phyloP scores from a whole-genome alignment of 148 eudicot genomes.

The Rhododendron williamsianum region DNA sequence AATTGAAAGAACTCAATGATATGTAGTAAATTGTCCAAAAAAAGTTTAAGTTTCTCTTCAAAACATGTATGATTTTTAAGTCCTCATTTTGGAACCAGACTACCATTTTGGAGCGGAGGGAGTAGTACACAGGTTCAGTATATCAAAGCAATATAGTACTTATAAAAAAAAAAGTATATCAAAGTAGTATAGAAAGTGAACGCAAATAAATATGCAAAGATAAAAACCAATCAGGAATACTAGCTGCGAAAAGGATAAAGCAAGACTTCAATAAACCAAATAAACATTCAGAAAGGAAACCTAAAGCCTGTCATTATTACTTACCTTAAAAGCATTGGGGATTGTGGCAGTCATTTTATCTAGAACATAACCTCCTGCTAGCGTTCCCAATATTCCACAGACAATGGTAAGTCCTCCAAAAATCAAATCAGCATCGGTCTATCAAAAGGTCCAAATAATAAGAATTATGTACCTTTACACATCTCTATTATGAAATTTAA shows the following conservation, averaged over 20 bases:
- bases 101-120: not conserved
- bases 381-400: constrained; percentile 77
- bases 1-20: not conserved
- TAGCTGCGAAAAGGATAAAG: not conserved
- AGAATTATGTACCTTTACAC: not conserved
- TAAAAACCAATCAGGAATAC: not conserved
- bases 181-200: not conserved
- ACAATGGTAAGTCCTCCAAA: constrained; percentile 82
- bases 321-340: constrained; percentile 91
- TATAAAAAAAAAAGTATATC: too few relatives aligned
- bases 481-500: not conserved
- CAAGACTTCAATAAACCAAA: not conserved
- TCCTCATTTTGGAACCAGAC: too few relatives aligned
- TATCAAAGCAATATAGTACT: not conserved
- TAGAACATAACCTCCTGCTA: constrained; percentile 73
- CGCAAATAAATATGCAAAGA: not conserved
- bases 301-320: not conserved
- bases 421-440: constrained; percentile 74
- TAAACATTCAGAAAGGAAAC: not conserved
- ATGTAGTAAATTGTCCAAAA: too few relatives aligned
- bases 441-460: constrained; percentile 15
- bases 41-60: too few relatives aligned
- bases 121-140: not conserved
- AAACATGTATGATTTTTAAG: too few relatives aligned
- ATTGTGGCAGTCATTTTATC: constrained; percentile 71